A percentile compares a stretch with the other conserved stretches of the same genome.
These are phyloP conservation scores for Eleusine coracana DNA, from an alignment of 176 grass and related monocot species.

Conservation along the genomic window DNA sequence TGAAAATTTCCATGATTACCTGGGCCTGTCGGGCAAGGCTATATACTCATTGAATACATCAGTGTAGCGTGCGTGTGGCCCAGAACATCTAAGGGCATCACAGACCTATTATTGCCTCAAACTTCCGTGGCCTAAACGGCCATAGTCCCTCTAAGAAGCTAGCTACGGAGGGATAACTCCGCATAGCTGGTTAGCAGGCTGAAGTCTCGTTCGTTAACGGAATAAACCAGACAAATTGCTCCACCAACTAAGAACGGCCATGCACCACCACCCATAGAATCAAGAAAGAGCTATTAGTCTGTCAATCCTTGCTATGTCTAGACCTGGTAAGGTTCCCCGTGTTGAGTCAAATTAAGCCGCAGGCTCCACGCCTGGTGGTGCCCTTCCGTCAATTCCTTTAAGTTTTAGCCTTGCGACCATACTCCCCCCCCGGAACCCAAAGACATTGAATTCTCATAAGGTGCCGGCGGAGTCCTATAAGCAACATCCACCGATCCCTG, in stretches of 20 bases:
- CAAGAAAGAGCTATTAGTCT: too few species aligned
- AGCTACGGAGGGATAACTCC: slow-evolving; percentile 55
- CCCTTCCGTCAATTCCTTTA: too few species aligned
- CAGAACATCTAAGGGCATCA: slow-evolving; percentile 94
- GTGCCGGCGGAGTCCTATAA: slow-evolving; percentile 69
- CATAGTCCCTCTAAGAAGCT: slow-evolving; percentile 86
- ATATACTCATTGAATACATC: slow-evolving; percentile 87
- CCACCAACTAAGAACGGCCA: too few species aligned
- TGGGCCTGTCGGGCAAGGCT: slow-evolving; percentile 65
- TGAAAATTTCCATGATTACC: slow-evolving; percentile 87
- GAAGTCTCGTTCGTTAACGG: too few species aligned
- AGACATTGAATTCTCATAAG: slow-evolving; percentile 92
- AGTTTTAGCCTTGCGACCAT: too few species aligned
- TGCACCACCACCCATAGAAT: too few species aligned
- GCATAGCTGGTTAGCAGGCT: too few species aligned
- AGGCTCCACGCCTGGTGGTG: slow-evolving; percentile 42
- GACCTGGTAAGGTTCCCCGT: slow-evolving; percentile 56
- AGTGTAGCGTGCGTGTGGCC: slow-evolving; percentile 71
- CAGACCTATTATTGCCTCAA: slow-evolving; percentile 83
- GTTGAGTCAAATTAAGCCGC: slow-evolving; percentile 49
- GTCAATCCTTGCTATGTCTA: slow-evolving; percentile 70
- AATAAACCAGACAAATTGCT: too few species aligned
- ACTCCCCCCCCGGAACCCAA: slow-evolving; percentile 69
- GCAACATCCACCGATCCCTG: slow-evolving; percentile 72
- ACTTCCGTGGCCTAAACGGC: slow-evolving; percentile 70